Conservation (phyloP, 345 rosid genomes). For the Heritiera littoralis region DNA sequence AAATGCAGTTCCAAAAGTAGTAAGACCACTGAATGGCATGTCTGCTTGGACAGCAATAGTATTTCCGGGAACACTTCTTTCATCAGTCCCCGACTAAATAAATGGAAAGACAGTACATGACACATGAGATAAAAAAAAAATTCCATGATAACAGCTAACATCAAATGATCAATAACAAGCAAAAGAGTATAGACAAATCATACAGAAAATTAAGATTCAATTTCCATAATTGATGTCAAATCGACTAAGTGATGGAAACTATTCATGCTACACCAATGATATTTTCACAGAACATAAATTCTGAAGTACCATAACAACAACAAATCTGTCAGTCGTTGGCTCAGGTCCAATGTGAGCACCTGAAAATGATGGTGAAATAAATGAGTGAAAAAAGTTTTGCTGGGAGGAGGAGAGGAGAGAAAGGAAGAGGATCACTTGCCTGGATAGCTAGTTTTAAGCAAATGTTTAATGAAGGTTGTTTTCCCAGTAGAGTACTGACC, state of each 20-base stretch:
- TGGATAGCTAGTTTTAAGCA: slow-evolving; percentile 80
- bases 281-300: slow-evolving; percentile 13
- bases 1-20: slow-evolving; percentile 91
- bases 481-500: slow-evolving; percentile 99
- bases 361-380: slow-evolving; percentile 36
- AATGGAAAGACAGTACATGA: slow-evolving; percentile 22
- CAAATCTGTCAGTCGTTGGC: slow-evolving; percentile 98
- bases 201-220: slow-evolving; percentile 3
- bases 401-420: not conserved
- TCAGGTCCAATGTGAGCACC: slow-evolving; percentile 99
- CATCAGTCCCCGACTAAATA: slow-evolving; percentile 84
- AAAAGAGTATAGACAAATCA: slow-evolving; percentile 1
- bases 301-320: slow-evolving; percentile 81
- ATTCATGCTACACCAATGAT: not conserved
- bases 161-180: slow-evolving; percentile 7
- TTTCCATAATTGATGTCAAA: slow-evolving; percentile 6
- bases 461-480: slow-evolving; percentile 95
- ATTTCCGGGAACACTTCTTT: slow-evolving; percentile 96
- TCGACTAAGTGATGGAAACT: not conserved
- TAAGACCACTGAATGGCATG: slow-evolving; percentile 94
- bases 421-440: slow-evolving; percentile 43
- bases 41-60: slow-evolving; percentile 94
- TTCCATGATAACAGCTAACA: not conserved
- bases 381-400: not conserved
- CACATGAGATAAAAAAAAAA: slow-evolving; percentile 3